These are phyloP conservation scores for Serendipita sp. DNA, from an alignment of 768 basidiomycete genomes.

Conservation along the genomic window DNA sequence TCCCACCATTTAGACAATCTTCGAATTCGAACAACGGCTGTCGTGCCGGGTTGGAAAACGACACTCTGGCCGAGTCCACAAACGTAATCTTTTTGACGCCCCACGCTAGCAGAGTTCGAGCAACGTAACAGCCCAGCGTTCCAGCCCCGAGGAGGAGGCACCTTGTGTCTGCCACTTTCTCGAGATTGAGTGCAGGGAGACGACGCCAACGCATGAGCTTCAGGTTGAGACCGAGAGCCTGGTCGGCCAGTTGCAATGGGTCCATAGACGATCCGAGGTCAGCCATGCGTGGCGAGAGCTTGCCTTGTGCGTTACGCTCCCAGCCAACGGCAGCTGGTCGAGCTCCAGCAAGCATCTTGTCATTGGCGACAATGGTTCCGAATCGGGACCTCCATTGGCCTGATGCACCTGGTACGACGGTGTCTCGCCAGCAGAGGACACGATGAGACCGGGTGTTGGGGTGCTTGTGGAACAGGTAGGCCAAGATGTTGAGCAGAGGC, in stretches of 20 bases:
- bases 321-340: slow-evolving; percentile 72
- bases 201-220: slow-evolving; percentile 98
- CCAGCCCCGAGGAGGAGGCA: slow-evolving; percentile 89
- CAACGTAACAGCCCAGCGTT: slow-evolving; percentile 92
- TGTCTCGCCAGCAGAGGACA: slow-evolving; percentile 66
- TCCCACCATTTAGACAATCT: slow-evolving; percentile 84
- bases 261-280: slow-evolving; percentile 97
- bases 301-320: slow-evolving; percentile 85
- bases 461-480: slow-evolving; percentile 54
- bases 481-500: slow-evolving; percentile 85
- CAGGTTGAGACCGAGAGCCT: slow-evolving; percentile 94
- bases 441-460: slow-evolving; percentile 22
- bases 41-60: slow-evolving; percentile 93
- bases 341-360: slow-evolving; percentile 8
- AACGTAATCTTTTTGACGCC: slow-evolving; percentile 88
- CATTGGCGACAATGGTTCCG: slow-evolving; percentile 13
- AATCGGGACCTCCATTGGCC: slow-evolving; percentile 13
- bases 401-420: slow-evolving; percentile 27
- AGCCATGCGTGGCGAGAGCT: slow-evolving; percentile 71
- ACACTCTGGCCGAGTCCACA: slow-evolving; percentile 79
- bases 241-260: slow-evolving; percentile 74
- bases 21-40: slow-evolving; percentile 94
- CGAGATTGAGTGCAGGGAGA: slow-evolving; percentile 73
- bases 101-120: slow-evolving; percentile 90
- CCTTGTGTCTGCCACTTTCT: slow-evolving; percentile 61